Conservation (phyloP, 2,329 filamentous ascomycete genomes). For the Colletotrichum sp. region DNA sequence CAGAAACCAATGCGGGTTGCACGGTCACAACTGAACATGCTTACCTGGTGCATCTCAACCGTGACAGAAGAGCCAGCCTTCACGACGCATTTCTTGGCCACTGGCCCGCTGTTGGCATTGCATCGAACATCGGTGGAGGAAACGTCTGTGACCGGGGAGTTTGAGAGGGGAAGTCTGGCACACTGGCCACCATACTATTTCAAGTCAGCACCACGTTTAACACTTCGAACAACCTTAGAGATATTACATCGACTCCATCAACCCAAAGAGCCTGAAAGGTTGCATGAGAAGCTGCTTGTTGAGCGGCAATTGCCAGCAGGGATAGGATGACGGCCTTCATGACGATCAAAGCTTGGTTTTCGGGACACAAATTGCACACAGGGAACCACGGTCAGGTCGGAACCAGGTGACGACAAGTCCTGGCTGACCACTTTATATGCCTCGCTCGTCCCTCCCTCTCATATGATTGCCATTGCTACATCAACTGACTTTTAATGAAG, state of each 20-base stretch:
- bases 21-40: background rate
- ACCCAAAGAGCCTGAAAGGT: constrained; percentile 57
- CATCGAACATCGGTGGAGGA: constrained; percentile 45
- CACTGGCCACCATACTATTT: constrained; percentile 21
- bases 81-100: constrained; percentile 49
- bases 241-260: constrained; percentile 39
- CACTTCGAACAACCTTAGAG: background rate
- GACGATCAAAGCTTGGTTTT: background rate
- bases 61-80: constrained; percentile 42
- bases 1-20: background rate
- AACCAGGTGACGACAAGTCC: background rate
- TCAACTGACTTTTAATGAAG: background rate
- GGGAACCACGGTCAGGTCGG: background rate
- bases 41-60: constrained; percentile 52
- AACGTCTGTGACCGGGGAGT: constrained; percentile 46
- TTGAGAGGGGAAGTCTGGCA: constrained; percentile 28
- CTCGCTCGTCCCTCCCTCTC: background rate
- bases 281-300: constrained; percentile 49
- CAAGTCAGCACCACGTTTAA: background rate
- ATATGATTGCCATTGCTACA: background rate
- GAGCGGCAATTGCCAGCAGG: constrained; percentile 36
- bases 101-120: constrained; percentile 40
- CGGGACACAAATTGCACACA: background rate
- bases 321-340: constrained; percentile 42
- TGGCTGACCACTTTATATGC: background rate